Percentiles rank a stretch among this genome's conserved stretches.
Conservation (phyloP, 345 rosid genomes). For the Laguncularia racemosa region DNA sequence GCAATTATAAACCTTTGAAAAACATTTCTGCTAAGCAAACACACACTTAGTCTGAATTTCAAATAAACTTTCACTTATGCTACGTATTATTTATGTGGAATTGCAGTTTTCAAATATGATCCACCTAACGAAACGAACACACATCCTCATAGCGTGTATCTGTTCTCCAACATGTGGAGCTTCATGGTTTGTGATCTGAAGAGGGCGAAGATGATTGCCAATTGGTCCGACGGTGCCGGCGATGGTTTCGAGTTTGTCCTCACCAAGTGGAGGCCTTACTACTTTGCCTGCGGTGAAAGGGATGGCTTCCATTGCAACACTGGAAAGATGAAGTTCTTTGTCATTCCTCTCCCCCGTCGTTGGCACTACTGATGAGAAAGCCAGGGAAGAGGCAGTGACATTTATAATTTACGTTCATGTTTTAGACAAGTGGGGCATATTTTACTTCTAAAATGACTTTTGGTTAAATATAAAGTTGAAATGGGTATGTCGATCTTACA, state of each 20-base stretch:
- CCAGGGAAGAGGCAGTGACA: no score
- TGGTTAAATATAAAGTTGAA: no score
- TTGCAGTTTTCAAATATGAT: conserved; percentile 73
- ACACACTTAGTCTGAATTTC: background rate
- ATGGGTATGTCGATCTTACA: no score
- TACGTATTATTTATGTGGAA: background rate
- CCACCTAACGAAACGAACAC: conserved; percentile 35
- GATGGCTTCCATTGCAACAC: conserved; percentile 52
- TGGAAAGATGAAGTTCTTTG: conserved; percentile 64
- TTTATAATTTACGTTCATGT: no score
- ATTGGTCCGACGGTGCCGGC: conserved; percentile 43
- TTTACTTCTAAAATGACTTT: no score
- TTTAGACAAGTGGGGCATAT: no score
- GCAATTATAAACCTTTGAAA: no score
- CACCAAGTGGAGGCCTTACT: conserved; percentile 33
- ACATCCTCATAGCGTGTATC: conserved; percentile 55
- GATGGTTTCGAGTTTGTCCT: conserved; percentile 55
- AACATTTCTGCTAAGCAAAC: no score
- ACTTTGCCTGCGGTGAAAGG: conserved; percentile 61
- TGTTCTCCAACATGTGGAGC: conserved; percentile 41
- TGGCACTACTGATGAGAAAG: conserved; percentile 13
- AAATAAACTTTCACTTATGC: background rate
- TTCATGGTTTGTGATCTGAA: conserved; percentile 39
- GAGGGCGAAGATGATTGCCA: conserved; percentile 44
- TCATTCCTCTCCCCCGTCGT: conserved; percentile 33